phyloP scores from a whole-genome alignment of 352 stramenopile species.

The Pythium monospermum region DNA sequence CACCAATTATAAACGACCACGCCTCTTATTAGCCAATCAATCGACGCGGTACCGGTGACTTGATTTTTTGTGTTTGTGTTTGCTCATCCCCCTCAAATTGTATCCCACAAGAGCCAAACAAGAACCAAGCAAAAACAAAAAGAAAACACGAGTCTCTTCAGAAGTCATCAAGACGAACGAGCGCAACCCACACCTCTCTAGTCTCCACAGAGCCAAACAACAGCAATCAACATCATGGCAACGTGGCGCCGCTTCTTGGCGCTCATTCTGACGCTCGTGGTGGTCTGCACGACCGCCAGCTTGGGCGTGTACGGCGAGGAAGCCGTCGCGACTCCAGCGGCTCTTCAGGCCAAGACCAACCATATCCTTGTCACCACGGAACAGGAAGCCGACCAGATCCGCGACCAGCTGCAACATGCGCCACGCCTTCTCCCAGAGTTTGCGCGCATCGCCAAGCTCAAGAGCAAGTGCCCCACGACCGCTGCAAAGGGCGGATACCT shows the following conservation, averaged over 20 bases:
- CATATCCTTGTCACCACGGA: conserved; percentile 34
- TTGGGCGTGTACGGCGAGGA: conserved; percentile 5
- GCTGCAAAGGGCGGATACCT: conserved; percentile 24
- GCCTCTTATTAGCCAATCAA: not conserved
- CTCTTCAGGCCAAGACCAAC: conserved; percentile 24
- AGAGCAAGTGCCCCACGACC: conserved; percentile 31
- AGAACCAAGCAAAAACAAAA: conserved; percentile 9
- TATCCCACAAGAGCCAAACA: too few species aligned
- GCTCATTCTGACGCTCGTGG: conserved; percentile 18
- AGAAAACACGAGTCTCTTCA: not conserved
- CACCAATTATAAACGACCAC: not conserved
- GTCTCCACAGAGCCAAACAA: not conserved
- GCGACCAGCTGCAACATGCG: conserved; percentile 16
- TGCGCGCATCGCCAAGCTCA: conserved; percentile 20
- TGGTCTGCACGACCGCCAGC: conserved; percentile 12
- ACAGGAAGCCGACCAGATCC: conserved; percentile 23
- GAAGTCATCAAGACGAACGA: too few species aligned
- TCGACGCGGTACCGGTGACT: not conserved
- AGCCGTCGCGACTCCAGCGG: not conserved
- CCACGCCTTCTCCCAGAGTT: conserved; percentile 21
- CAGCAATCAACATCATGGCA: conserved; percentile 5
- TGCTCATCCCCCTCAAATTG: conserved; percentile 7
- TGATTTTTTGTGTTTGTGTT: not conserved
- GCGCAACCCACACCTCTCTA: not conserved
- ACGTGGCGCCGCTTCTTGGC: conserved; percentile 10